phyloP scores from a whole-genome alignment of 306 rosid species.

The Cyamopsis tetragonoloba region DNA sequence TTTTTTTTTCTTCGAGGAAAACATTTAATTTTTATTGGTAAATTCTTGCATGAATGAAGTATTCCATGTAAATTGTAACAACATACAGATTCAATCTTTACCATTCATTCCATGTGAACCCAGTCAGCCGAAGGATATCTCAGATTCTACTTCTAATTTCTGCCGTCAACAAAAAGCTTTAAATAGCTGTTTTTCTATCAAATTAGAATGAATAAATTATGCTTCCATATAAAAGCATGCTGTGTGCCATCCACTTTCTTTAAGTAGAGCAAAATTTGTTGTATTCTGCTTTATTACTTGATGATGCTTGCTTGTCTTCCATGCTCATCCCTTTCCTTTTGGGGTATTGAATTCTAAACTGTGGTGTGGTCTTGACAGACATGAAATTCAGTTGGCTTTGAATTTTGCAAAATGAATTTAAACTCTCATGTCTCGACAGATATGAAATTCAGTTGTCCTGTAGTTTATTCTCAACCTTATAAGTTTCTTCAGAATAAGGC shows the following conservation, averaged over 20 bases:
- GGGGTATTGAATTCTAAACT: neutral
- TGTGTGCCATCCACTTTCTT: neutral
- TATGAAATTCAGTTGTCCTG: neutral
- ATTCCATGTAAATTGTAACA: neutral
- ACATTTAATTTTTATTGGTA: neutral
- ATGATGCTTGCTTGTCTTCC: neutral
- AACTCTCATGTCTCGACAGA: too few species aligned
- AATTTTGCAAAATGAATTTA: neutral
- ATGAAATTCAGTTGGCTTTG: neutral
- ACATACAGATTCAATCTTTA: neutral
- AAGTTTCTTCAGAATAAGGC: neutral
- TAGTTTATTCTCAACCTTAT: neutral
- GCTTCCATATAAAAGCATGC: neutral
- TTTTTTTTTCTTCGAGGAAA: too few species aligned
- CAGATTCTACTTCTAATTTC: neutral
- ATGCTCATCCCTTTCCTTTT: neutral
- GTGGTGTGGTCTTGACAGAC: neutral
- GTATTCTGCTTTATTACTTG: neutral
- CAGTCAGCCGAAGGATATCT: neutral
- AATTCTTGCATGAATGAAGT: neutral
- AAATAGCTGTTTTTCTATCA: neutral
- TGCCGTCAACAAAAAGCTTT: neutral
- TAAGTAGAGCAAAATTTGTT: neutral
- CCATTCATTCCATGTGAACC: neutral
- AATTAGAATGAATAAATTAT: neutral